Evolutionary conservation across 116 monocot species (phyloP), one percentile per base, ranked within the genome.

Genomic region (Phalaenopsis hybrid): DNA sequence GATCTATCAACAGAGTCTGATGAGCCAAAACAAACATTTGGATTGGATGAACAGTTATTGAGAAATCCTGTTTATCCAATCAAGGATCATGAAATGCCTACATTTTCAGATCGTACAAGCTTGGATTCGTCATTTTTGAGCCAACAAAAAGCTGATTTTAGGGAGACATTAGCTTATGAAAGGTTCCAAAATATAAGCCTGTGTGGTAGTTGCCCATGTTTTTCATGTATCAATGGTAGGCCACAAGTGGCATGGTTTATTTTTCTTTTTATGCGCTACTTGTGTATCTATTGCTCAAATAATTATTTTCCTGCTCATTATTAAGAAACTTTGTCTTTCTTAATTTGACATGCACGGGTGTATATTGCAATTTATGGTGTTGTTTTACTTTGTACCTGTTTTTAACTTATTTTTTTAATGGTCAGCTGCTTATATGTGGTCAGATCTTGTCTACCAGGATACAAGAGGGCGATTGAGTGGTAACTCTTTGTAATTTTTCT

Each of bases 201-300:
- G n/a, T n/a, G n/a, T n/a, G n/a, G n/a, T n/a, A n/a, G n/a, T n/a
- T n/a, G n/a, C n/a, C n/a, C n/a, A n/a, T n/a, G n/a, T 72, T 85
- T 89, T 45, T 90, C 89, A 25, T 96, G 96, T 79, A 63, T 88
- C 41, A 96, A 96, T 92, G 96, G 96, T 93, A 82, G 46, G 20
- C 51, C 15, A 77, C 2, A 9, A 13, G 11, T 49, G 9, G 44
- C 34, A 12, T 6, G 0, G 13, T 28, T 77, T 23, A 4, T 51
- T 77, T 77, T 25, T 25, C 44, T 49, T 51, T 50, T 77, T 21
- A 23, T 31, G 25, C 43, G 25, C 25, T 77, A 20, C 0, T 49
- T 12, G 8, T 43, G 50, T 46, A 6, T 75, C 12, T 50, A 77
- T 77, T 77, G 4, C 10, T 50, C 77, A 12, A 11, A 49, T 4